These are phyloP conservation scores for Trichophyton schoenleinii DNA, from an alignment of 2,329 filamentous ascomycete species.

Conservation along the genomic window DNA sequence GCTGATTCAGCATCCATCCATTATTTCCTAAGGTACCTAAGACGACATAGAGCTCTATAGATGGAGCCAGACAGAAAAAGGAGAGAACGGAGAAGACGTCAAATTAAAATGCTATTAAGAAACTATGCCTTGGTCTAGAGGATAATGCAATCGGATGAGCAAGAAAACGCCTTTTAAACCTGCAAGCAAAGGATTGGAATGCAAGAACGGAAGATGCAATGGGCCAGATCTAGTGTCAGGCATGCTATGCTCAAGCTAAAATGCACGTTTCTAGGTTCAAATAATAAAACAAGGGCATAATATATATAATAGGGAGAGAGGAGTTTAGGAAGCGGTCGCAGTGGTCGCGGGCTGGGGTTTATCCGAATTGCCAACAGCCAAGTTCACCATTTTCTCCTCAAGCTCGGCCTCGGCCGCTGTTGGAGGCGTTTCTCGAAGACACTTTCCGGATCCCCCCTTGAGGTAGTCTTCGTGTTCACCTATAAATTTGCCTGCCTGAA, in stretches of 20 bases:
- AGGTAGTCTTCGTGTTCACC: conserved; percentile 83
- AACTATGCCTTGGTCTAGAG: background rate
- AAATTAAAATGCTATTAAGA: background rate
- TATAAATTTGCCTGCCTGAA: conserved; percentile 62
- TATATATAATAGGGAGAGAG: background rate
- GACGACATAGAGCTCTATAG: background rate
- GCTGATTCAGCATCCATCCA: background rate
- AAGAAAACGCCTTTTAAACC: background rate
- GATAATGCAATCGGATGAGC: background rate
- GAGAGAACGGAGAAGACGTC: background rate
- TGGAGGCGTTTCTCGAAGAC: conserved; percentile 23
- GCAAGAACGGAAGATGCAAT: background rate
- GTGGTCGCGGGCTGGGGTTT: background rate
- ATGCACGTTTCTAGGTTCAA: background rate
- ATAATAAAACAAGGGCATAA: background rate
- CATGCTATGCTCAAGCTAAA: background rate
- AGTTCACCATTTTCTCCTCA: conserved; percentile 14
- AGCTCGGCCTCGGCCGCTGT: background rate
- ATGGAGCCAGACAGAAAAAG: background rate
- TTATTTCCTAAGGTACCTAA: background rate
- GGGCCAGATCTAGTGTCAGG: background rate
- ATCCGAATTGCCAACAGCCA: conserved; percentile 9
- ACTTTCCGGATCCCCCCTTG: conserved; percentile 48
- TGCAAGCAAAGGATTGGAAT: background rate
- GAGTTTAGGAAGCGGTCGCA: background rate